Evolutionary conservation across 805 yeast genomes (phyloP).

Genomic region (Nadsonia fulvescens): DNA sequence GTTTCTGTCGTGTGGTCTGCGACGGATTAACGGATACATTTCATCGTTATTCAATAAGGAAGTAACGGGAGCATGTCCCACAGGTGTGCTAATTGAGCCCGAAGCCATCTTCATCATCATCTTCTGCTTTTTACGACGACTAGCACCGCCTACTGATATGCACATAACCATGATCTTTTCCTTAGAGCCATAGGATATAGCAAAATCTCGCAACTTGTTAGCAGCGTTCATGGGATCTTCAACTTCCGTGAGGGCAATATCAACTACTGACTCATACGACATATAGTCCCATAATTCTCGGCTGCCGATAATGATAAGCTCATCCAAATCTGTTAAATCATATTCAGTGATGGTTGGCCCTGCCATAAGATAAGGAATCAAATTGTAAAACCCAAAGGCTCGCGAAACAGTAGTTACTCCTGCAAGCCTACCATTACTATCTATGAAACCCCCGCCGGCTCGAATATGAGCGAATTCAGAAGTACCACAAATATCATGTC

Average conservation of each 20-base stretch:
- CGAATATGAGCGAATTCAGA: slow-evolving; percentile 57
- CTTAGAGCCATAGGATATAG: slow-evolving; percentile 75
- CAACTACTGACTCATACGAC: slow-evolving; percentile 74
- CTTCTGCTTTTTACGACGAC: slow-evolving; percentile 6
- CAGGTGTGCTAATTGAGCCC: slow-evolving; percentile 10
- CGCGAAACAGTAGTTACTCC: slow-evolving; percentile 71
- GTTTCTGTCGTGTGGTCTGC: slow-evolving; percentile 32
- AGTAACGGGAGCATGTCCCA: slow-evolving; percentile 7
- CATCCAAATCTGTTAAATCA: slow-evolving; percentile 51
- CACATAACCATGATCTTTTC: slow-evolving; percentile 72
- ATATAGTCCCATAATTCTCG: slow-evolving; percentile 73
- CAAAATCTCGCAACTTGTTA: slow-evolving; percentile 81
- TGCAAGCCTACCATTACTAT: slow-evolving; percentile 69
- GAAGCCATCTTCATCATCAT: slow-evolving; percentile 62
- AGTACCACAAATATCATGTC: slow-evolving; percentile 70
- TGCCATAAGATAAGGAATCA: slow-evolving; percentile 75
- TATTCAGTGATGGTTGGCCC: slow-evolving; percentile 62
- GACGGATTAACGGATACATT: slow-evolving; percentile 15
- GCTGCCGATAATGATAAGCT: slow-evolving; percentile 69
- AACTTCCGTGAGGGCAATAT: slow-evolving; percentile 58
- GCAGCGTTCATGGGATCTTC: slow-evolving; percentile 84
- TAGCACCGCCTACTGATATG: slow-evolving; percentile 28
- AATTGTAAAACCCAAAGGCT: slow-evolving; percentile 78
- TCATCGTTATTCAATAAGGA: slow-evolving; percentile 18
- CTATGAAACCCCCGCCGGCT: slow-evolving; percentile 80